These are phyloP conservation scores for Mimosa pudica DNA, from an alignment of 306 rosid species.

Conservation along the genomic window DNA sequence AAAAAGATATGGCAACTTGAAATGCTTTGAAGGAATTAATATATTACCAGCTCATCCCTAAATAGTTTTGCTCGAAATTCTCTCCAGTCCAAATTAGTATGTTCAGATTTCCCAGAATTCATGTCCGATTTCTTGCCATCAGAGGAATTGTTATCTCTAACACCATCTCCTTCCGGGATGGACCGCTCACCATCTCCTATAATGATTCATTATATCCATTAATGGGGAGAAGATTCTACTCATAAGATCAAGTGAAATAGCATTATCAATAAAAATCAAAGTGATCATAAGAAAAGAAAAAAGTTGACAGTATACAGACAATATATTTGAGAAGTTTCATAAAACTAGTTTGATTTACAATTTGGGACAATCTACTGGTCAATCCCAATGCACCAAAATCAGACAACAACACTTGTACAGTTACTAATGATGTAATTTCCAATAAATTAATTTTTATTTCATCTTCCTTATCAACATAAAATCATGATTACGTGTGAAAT, in stretches of 20 bases:
- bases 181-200: slow-evolving; percentile 78
- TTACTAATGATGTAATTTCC: neutral
- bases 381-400: neutral
- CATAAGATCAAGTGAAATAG: neutral
- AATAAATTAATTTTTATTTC: neutral
- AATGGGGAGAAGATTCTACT: slow-evolving; percentile 4
- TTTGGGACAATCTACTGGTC: neutral
- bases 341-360: neutral
- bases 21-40: slow-evolving; percentile 28
- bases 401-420: neutral
- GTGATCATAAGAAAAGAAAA: slow-evolving; percentile 14
- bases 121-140: slow-evolving; percentile 53
- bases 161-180: slow-evolving; percentile 76
- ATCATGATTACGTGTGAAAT: neutral
- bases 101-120: slow-evolving; percentile 56
- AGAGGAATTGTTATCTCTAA: slow-evolving; percentile 55
- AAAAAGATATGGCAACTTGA: slow-evolving; percentile 15
- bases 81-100: slow-evolving; percentile 73
- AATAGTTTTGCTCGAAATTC: slow-evolving; percentile 91
- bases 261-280: slow-evolving; percentile 15
- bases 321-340: neutral
- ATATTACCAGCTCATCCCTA: slow-evolving; percentile 75
- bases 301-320: neutral
- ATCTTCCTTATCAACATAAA: neutral
- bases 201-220: slow-evolving; percentile 34